Evolutionary conservation across 371 early-diverging fungal species (phyloP).

Genomic region (Mortierella sp.): DNA sequence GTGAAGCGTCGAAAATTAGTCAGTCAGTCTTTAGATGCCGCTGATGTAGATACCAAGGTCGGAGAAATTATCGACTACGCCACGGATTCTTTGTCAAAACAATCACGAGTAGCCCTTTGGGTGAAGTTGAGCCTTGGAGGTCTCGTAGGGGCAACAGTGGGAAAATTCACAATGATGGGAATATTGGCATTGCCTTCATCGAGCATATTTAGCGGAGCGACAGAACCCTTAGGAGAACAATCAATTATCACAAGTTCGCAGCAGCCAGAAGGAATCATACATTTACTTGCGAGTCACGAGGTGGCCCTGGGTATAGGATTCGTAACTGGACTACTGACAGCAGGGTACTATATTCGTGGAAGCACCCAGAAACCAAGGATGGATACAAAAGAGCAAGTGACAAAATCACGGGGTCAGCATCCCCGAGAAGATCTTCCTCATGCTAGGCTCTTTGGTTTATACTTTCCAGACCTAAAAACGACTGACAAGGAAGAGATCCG

Average conservation of each 20-base stretch:
- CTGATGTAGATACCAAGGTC: constrained; percentile 12
- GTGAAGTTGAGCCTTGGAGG: constrained; percentile 45
- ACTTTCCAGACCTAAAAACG: constrained; percentile 46
- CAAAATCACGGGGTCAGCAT: neutral
- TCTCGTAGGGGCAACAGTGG: constrained; percentile 39
- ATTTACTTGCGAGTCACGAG: constrained; percentile 34
- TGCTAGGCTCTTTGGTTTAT: constrained; percentile 34
- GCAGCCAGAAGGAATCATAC: constrained; percentile 21
- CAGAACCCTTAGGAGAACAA: neutral
- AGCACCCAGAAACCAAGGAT: constrained; percentile 13
- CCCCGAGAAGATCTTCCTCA: constrained; percentile 22
- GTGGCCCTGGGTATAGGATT: constrained; percentile 40
- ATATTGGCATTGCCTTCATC: constrained; percentile 32
- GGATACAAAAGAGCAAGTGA: neutral
- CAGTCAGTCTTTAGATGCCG: neutral
- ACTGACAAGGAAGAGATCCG: constrained; percentile 34
- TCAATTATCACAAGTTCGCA: neutral
- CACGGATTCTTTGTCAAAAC: constrained; percentile 14
- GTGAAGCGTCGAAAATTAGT: neutral
- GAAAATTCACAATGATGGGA: constrained; percentile 45
- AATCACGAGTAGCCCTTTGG: constrained; percentile 32
- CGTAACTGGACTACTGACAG: constrained; percentile 35
- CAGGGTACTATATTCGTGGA: constrained; percentile 36
- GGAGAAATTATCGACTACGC: constrained; percentile 29
- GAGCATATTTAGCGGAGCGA: neutral